Evolutionary conservation across 805 yeast genomes (phyloP).

Genomic region (Metschnikowia bowlesiae): DNA sequence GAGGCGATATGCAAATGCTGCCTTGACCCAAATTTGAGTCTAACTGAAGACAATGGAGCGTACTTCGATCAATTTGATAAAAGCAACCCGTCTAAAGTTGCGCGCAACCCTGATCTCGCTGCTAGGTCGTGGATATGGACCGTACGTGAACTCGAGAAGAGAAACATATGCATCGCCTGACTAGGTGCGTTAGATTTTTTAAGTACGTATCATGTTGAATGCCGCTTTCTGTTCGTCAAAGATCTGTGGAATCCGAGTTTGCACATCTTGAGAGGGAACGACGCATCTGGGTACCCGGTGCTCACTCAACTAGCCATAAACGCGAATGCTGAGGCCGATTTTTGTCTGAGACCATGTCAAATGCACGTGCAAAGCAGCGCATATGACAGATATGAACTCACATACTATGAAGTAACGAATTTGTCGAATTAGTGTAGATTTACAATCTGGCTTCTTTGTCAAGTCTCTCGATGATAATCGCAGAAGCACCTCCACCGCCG

Average conservation of each 20-base stretch:
- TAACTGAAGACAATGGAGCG: constrained; percentile 62
- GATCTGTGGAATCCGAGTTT: too few species aligned
- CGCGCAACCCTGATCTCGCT: constrained; percentile 53
- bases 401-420: not conserved
- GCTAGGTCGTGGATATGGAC: constrained; percentile 81
- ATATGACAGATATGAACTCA: too few species aligned
- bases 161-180: constrained; percentile 30
- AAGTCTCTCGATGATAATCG: constrained; percentile 77
- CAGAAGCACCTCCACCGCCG: constrained; percentile 99
- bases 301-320: too few species aligned
- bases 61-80: constrained; percentile 50
- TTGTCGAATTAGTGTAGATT: not conserved
- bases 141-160: constrained; percentile 49
- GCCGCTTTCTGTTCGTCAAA: too few species aligned
- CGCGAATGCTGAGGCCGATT: too few species aligned
- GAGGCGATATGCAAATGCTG: constrained; percentile 61
- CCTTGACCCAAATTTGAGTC: constrained; percentile 45
- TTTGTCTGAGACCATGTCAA: too few species aligned
- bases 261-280: too few species aligned
- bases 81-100: constrained; percentile 53
- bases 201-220: too few species aligned
- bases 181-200: not conserved
- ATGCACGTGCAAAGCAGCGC: too few species aligned
- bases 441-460: constrained; percentile 36
- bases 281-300: too few species aligned